phyloP scores from a whole-genome alignment of 2,329 filamentous ascomycete species.

The Fusarium mexicanum region DNA sequence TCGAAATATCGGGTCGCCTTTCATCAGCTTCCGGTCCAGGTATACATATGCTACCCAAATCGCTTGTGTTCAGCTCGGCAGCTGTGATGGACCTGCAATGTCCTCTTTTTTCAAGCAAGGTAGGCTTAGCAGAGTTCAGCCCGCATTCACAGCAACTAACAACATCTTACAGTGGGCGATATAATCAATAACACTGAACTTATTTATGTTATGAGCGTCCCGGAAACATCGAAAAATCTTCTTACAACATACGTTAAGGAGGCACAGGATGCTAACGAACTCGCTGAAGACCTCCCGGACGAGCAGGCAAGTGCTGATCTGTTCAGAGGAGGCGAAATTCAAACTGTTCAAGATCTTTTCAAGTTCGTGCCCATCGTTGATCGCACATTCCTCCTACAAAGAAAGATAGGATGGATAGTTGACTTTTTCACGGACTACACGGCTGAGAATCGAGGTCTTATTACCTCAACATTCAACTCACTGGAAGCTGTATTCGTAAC shows the following conservation, averaged over 20 bases:
- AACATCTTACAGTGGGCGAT: background rate
- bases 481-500: background rate
- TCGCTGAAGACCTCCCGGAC: background rate
- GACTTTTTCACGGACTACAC: background rate
- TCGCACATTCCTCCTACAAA: background rate
- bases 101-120: background rate
- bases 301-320: background rate
- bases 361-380: background rate
- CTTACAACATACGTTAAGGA: background rate
- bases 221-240: background rate
- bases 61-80: background rate
- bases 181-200: background rate
- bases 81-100: background rate
- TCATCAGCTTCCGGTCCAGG: background rate
- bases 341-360: background rate
- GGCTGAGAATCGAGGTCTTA: background rate
- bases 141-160: background rate
- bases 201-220: background rate
- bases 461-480: background rate
- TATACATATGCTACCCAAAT: background rate
- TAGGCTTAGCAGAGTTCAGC: accelerated
- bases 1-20: background rate
- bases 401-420: background rate
- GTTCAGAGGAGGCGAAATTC: background rate
- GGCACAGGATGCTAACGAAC: background rate